A percentile compares a stretch with the other conserved stretches of the same genome.
These are phyloP conservation scores for Zizania palustris DNA, from an alignment of 202 grass and related monocot species.

Conservation along the genomic window DNA sequence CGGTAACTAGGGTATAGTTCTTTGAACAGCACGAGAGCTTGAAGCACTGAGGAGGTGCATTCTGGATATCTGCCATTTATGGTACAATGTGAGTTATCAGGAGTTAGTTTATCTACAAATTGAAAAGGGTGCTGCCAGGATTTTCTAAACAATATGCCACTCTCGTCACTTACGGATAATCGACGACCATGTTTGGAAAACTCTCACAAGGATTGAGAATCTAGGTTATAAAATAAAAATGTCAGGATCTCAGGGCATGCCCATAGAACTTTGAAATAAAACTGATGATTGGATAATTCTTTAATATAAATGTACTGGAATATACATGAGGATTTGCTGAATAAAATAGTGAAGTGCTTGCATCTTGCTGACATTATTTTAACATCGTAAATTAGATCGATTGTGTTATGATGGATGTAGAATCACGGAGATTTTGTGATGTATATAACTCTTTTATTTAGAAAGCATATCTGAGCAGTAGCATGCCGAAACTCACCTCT, in stretches of 20 bases:
- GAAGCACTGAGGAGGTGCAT: conserved; percentile 50
- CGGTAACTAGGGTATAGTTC: conserved; percentile 32
- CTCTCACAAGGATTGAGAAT: conserved; percentile 41
- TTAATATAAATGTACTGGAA: neutral
- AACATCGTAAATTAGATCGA: neutral
- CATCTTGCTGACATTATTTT: neutral
- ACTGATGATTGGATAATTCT: neutral
- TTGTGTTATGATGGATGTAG: neutral
- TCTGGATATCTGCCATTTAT: conserved; percentile 41
- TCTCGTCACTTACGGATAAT: conserved; percentile 43
- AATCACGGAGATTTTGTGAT: neutral
- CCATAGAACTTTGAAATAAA: neutral
- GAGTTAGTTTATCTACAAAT: neutral
- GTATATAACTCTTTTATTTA: neutral
- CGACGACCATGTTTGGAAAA: conserved; percentile 36
- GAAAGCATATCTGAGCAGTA: neutral
- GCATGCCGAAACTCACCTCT: conserved; percentile 32
- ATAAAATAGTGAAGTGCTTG: neutral
- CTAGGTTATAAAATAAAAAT: conserved; percentile 17
- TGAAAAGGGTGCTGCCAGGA: neutral
- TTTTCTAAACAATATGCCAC: neutral
- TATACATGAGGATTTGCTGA: neutral
- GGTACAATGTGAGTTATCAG: neutral
- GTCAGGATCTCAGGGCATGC: neutral
- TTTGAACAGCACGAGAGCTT: conserved; percentile 39